phyloP scores from a whole-genome alignment of 306 rosid genomes.

The Mucuna pruriens region DNA sequence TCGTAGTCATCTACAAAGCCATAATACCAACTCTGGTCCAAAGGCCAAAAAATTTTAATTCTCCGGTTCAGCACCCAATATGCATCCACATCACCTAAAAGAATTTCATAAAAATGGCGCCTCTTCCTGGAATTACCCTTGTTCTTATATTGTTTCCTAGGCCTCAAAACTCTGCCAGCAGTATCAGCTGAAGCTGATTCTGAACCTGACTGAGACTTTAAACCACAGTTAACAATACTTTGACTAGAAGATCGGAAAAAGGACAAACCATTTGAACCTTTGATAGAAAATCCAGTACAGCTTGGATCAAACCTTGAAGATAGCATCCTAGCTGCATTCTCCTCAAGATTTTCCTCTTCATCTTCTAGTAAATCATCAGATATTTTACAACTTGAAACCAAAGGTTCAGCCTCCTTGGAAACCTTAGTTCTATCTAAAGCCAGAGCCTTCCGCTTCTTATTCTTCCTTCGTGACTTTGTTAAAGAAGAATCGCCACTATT shows the following conservation, averaged over 20 bases:
- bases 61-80: conserved; percentile 74
- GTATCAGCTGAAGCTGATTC: conserved; percentile 77
- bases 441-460: conserved; percentile 52
- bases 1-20: conserved; percentile 80
- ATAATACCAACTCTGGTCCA: conserved; percentile 94
- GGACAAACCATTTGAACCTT: conserved; percentile 57
- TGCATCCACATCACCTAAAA: conserved; percentile 66
- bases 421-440: conserved; percentile 43
- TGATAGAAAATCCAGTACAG: conserved; percentile 83
- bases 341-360: conserved; percentile 95
- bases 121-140: conserved; percentile 72
- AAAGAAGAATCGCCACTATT: conserved; percentile 57
- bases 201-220: conserved; percentile 61
- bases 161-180: conserved; percentile 78
- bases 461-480: conserved; percentile 56
- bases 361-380: conserved; percentile 63
- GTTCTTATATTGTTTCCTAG: conserved; percentile 70
- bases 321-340: conserved; percentile 96
- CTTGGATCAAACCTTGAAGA: conserved; percentile 98
- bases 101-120: conserved; percentile 91
- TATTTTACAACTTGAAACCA: conserved; percentile 47
- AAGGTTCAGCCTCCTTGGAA: conserved; percentile 56
- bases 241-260: conserved; percentile 56
- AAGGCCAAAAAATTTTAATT: conserved; percentile 95
- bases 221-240: conserved; percentile 54